Evolutionary conservation across 148 eudicot genomes (phyloP), one percentile per base, ranked within the genome.

Genomic region (Rhododendron henanense): DNA sequence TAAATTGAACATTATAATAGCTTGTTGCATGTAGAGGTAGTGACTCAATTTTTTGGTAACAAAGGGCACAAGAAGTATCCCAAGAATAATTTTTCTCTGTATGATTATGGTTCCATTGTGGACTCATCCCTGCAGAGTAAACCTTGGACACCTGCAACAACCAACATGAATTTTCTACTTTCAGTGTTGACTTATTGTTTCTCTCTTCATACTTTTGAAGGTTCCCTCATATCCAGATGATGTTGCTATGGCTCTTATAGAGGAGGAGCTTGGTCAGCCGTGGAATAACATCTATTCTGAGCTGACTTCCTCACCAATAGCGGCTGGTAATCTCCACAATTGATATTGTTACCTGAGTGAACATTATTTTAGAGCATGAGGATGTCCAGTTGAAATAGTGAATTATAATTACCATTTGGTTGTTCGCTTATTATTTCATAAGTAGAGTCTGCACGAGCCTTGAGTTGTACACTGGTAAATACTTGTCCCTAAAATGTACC

Each of bases 151-250:
- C 74, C 74, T 67, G 74, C 35, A 67, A 3, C 74, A 67, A 67
- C 11, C 18, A 28, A 37, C 41, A 37, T 3, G 41, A 3, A 39
- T 47, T 23, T 47, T 81, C 79, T 37, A 81, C 74, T 35, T 10
- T 33, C 53, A 39, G 39, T 84, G 48, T 86, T 85, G 85, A 88
- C 84, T 28, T 31, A 55, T 84, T 57, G 87, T 61, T 84, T 51
- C 81, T 23, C 84, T 88, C 83, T 79, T 87, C 80, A 25, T 61
- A 50, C 81, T 83, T 28, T 28, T 81, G 51, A 85, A 96, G 99
- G 99, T 97, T 86, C 99, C 99, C 87, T 97, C 99, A 81, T 97
- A 90, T 93, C 99, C 99, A 41, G 98, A 97, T 94, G 98, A 95
- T 89, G 91, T 97, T 81, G 99, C 98, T 25, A 97, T 97, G 99